These are phyloP conservation scores for Metarhizium rileyi DNA, from an alignment of 2,329 filamentous ascomycete species.

Conservation along the genomic window DNA sequence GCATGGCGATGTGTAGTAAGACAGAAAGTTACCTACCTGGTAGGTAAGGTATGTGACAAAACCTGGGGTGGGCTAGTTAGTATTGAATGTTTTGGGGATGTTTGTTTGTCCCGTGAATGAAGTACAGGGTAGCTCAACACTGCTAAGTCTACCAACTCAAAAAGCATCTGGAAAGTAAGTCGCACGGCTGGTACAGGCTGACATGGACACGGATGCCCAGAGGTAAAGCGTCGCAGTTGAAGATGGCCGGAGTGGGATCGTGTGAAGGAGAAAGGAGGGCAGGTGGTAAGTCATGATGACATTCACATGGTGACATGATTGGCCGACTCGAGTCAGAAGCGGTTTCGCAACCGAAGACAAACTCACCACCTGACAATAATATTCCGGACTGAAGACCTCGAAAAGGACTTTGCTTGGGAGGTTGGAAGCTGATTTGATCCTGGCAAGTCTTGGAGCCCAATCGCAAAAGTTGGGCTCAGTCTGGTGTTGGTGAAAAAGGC, in stretches of 20 bases:
- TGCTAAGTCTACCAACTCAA: background rate
- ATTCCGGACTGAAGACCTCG: no score
- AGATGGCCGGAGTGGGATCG: no score
- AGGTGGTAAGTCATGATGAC: no score
- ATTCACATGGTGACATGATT: no score
- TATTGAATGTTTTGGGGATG: background rate
- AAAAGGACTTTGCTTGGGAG: background rate
- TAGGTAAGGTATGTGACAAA: background rate
- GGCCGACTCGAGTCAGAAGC: no score
- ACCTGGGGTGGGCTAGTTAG: background rate
- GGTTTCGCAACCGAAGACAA: no score
- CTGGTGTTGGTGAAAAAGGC: background rate
- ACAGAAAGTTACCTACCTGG: background rate
- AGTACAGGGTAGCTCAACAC: background rate
- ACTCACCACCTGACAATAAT: background rate
- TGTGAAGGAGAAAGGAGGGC: no score
- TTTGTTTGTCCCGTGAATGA: no score
- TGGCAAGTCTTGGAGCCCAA: background rate
- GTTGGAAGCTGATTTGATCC: background rate
- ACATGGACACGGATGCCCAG: no score
- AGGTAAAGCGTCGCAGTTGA: no score
- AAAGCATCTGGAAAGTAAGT: background rate
- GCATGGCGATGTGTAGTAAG: slow-evolving; percentile 1
- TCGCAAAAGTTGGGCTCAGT: background rate
- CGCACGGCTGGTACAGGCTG: no score